Evolutionary conservation across 2,329 filamentous ascomycete species (phyloP).

Genomic region (Epichloe amarillans): DNA sequence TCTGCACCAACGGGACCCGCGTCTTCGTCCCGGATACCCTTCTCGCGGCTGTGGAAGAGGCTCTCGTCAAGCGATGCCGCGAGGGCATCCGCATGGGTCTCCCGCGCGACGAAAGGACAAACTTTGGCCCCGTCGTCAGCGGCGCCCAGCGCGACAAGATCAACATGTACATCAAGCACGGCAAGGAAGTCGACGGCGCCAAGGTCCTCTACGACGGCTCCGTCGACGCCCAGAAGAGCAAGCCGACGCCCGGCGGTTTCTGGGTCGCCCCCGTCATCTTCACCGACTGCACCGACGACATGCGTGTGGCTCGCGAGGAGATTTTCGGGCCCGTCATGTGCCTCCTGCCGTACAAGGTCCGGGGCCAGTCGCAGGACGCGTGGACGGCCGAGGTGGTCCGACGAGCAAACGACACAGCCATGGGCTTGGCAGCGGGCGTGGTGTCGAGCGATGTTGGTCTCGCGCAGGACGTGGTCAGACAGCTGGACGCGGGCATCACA

Average conservation of each 20-base stretch:
- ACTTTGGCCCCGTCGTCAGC: constrained; percentile 75
- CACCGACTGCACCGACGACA: constrained; percentile 69
- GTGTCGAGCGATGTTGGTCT: constrained; percentile 64
- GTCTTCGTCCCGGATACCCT: constrained; percentile 64
- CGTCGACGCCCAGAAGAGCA: constrained; percentile 35
- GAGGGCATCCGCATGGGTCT: constrained; percentile 67
- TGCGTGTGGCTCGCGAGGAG: constrained; percentile 70
- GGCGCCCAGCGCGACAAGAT: constrained; percentile 66
- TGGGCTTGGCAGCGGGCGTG: constrained; percentile 74
- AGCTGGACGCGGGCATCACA: constrained; percentile 72
- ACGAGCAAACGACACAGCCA: constrained; percentile 62
- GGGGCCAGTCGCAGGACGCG: constrained; percentile 14
- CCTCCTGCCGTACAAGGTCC: constrained; percentile 57
- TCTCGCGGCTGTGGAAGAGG: constrained; percentile 54
- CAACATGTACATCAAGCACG: constrained; percentile 60
- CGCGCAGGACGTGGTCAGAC: constrained; percentile 57
- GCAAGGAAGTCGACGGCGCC: constrained; percentile 59
- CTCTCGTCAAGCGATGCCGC: constrained; percentile 35
- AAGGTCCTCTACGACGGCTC: constrained; percentile 60
- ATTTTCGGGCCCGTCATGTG: constrained; percentile 85
- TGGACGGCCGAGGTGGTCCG: constrained; percentile 53
- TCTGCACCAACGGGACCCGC: constrained; percentile 84
- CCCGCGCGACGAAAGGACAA: constrained; percentile 57
- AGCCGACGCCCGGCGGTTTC: constrained; percentile 50
- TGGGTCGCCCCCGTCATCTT: constrained; percentile 80